Evolutionary conservation across 1,139 yeast species (phyloP).

Genomic region (Lodderomyces jiufengensis): DNA sequence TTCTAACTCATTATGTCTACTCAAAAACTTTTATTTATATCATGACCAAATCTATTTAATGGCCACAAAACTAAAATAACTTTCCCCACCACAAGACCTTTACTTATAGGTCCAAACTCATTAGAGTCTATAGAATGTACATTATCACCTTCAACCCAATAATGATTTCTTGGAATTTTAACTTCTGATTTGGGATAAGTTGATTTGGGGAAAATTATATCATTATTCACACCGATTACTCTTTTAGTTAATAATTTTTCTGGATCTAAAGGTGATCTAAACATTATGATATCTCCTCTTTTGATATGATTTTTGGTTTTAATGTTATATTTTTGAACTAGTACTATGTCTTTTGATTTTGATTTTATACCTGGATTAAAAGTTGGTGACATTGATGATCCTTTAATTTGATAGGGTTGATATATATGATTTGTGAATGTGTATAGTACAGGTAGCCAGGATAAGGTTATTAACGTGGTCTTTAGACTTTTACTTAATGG

Average conservation of each 20-base stretch:
- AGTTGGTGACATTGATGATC: conserved; percentile 87
- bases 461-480: conserved; percentile 29
- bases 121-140: conserved; percentile 82
- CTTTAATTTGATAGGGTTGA: conserved; percentile 75
- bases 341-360: conserved; percentile 59
- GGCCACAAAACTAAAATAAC: conserved; percentile 71
- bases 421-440: conserved; percentile 68
- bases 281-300: conserved; percentile 71
- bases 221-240: conserved; percentile 72
- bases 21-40: conserved; percentile 17
- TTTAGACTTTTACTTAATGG: conserved; percentile 14
- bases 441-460: conserved; percentile 80
- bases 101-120: conserved; percentile 79
- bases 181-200: conserved; percentile 61
- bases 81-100: conserved; percentile 73
- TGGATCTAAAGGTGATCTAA: conserved; percentile 78
- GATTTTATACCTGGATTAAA: conserved; percentile 63
- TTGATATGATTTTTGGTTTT: conserved; percentile 37
- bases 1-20: no score
- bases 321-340: conserved; percentile 64
- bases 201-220: conserved; percentile 54
- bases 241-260: conserved; percentile 71
- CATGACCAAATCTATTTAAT: conserved; percentile 45
- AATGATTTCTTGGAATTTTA: conserved; percentile 69
- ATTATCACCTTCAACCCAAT: conserved; percentile 96